These are phyloP conservation scores for Hypoxylon rickii DNA, from an alignment of 495 filamentous ascomycete species.

Conservation along the genomic window DNA sequence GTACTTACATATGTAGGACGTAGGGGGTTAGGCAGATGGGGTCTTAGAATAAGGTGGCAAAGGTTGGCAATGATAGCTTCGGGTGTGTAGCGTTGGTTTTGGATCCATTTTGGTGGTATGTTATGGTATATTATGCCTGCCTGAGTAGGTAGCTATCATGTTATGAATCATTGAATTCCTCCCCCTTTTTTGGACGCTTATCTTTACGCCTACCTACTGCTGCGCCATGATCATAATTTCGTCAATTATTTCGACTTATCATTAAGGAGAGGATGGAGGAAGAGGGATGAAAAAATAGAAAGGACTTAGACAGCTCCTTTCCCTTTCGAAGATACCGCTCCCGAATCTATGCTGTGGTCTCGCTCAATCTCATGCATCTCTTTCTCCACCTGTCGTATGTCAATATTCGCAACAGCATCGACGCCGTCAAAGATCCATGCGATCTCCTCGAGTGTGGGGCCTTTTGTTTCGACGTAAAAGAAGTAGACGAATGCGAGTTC, in stretches of 20 bases:
- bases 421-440: slow-evolving; percentile 64
- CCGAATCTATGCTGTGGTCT: slow-evolving; percentile 36
- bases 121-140: no score
- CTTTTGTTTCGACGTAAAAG: slow-evolving; percentile 69
- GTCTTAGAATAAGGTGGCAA: no score
- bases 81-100: no score
- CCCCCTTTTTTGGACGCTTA: no score
- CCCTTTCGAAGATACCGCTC: slow-evolving; percentile 15
- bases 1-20: no score
- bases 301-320: slow-evolving; percentile 5
- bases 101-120: no score
- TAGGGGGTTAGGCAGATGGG: no score
- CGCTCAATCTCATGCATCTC: slow-evolving; percentile 47
- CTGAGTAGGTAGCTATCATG: no score
- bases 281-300: neutral
- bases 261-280: neutral
- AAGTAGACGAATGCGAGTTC: slow-evolving; percentile 68
- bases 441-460: slow-evolving; percentile 67
- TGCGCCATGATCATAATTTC: slow-evolving; percentile 4
- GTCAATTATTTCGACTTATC: neutral
- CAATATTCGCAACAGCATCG: slow-evolving; percentile 54
- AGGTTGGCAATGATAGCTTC: no score
- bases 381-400: slow-evolving; percentile 53
- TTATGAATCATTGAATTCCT: no score
- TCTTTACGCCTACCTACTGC: no score